phyloP scores from a whole-genome alignment of 345 rosid species.

The Melastoma malabathricum region DNA sequence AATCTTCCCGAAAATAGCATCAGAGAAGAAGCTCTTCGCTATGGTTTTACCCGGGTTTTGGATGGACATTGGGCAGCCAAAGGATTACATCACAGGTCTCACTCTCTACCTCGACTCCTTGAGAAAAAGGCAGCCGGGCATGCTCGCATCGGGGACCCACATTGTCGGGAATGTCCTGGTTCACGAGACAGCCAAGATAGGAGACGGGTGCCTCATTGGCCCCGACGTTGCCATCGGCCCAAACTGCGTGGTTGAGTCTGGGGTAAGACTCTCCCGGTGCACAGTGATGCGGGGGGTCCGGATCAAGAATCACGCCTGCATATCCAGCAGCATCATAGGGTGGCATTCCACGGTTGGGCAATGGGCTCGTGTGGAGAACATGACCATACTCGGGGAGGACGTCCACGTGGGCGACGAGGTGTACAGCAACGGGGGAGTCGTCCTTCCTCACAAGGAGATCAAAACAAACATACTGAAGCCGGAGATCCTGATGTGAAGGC shows the following conservation, averaged over 20 bases:
- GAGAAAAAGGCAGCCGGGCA: conserved; percentile 54
- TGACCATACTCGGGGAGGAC: conserved; percentile 96
- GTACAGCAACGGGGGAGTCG: conserved; percentile 96
- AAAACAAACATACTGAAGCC: conserved; percentile 96
- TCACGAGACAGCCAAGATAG: conserved; percentile 77
- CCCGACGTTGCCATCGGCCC: conserved; percentile 97
- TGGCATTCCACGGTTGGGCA: conserved; percentile 97
- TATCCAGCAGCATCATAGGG: conserved; percentile 88
- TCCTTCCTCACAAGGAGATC: conserved; percentile 94
- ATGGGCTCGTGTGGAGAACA: conserved; percentile 96
- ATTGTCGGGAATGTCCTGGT: conserved; percentile 80
- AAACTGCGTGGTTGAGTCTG: conserved; percentile 80
- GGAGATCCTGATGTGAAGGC: conserved; percentile 90
- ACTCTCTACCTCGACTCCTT: conserved; percentile 93
- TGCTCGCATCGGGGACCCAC: conserved; percentile 45
- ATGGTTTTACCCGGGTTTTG: conserved; percentile 98
- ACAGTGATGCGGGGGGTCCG: conserved; percentile 94
- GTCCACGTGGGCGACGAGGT: conserved; percentile 92
- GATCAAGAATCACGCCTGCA: conserved; percentile 88
- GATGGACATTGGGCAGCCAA: conserved; percentile 99
- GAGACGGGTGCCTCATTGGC: conserved; percentile 93
- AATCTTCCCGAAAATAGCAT: conserved; percentile 91
- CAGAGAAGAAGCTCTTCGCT: conserved; percentile 59
- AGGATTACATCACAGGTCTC: conserved; percentile 84
- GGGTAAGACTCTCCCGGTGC: conserved; percentile 93